Conservation (phyloP, 495 filamentous ascomycete genomes). For the Clavariopsis aquatica region DNA sequence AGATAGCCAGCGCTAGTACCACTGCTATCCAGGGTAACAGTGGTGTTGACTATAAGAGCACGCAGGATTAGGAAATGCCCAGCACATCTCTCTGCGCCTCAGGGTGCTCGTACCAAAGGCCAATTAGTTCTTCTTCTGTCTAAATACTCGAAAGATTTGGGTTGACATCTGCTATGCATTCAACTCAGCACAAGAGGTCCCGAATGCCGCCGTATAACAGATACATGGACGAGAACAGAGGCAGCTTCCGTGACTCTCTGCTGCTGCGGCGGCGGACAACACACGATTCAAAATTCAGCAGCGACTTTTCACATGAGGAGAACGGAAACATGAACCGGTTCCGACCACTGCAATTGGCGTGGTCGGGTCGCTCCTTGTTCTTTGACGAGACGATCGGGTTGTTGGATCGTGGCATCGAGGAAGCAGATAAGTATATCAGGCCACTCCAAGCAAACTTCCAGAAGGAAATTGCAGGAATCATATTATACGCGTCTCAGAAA, state of each 20-base stretch:
- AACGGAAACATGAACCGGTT: not conserved
- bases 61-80: not conserved
- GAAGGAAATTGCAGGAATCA: conserved; percentile 7
- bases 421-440: not conserved
- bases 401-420: not conserved
- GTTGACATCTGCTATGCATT: not conserved
- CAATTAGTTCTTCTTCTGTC: not conserved
- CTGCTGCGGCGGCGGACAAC: not conserved
- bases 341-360: not conserved
- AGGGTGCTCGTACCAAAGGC: not conserved
- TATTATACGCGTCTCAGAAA: not conserved
- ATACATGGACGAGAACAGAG: not conserved
- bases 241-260: not conserved
- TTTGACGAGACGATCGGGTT: conserved; percentile 12
- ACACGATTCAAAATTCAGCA: not conserved
- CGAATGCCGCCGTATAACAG: not conserved
- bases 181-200: not conserved
- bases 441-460: conserved; percentile 10
- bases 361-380: not conserved
- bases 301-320: not conserved
- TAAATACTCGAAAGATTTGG: not conserved
- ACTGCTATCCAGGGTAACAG: not conserved
- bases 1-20: not conserved
- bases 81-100: not conserved
- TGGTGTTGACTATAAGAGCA: not conserved